A percentile compares a stretch with the other conserved stretches of the same genome.
These are phyloP conservation scores for Pseudogymnoascus sp. DNA, from an alignment of 2,329 filamentous ascomycete genomes.

Conservation along the genomic window DNA sequence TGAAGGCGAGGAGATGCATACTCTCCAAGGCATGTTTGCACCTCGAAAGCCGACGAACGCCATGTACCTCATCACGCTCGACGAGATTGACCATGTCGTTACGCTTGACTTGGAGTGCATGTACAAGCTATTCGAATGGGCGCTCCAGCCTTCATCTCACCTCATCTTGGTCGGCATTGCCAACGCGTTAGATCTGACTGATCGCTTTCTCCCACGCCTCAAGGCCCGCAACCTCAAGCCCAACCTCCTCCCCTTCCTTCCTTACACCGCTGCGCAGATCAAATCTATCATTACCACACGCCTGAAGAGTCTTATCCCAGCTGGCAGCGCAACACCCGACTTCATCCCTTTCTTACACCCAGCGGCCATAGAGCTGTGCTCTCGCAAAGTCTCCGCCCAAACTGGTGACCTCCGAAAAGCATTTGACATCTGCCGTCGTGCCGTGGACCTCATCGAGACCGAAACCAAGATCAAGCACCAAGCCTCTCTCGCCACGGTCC, in stretches of 20 bases:
- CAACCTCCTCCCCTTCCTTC: constrained; percentile 80
- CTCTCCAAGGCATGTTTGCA: constrained; percentile 64
- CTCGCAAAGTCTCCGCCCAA: constrained; percentile 89
- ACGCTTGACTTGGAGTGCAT: constrained; percentile 82
- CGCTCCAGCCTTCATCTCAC: constrained; percentile 68
- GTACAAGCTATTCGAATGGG: constrained; percentile 96
- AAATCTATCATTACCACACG: constrained; percentile 78
- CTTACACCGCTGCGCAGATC: constrained; percentile 82
- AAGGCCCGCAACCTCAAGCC: constrained; percentile 91
- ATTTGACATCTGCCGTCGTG: constrained; percentile 85
- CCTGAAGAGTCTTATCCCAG: constrained; percentile 64
- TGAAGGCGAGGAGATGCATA: constrained; percentile 59
- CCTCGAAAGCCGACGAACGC: constrained; percentile 44
- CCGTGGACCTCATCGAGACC: constrained; percentile 79
- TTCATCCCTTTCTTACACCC: constrained; percentile 87
- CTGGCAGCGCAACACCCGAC: constrained; percentile 42
- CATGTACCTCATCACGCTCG: constrained; percentile 76
- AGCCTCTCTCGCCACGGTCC: constrained; percentile 47
- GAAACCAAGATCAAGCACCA: constrained; percentile 72
- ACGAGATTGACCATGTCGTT: constrained; percentile 92
- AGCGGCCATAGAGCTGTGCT: constrained; percentile 85
- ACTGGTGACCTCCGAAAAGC: constrained; percentile 91
- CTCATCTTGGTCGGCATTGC: constrained; percentile 87
- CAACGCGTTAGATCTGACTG: constrained; percentile 90
- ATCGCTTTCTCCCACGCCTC: constrained; percentile 85